Evolutionary conservation across 2,329 filamentous ascomycete species (phyloP), one percentile per base, ranked within the genome.

Genomic region (Coleophoma eucalyptorum): DNA sequence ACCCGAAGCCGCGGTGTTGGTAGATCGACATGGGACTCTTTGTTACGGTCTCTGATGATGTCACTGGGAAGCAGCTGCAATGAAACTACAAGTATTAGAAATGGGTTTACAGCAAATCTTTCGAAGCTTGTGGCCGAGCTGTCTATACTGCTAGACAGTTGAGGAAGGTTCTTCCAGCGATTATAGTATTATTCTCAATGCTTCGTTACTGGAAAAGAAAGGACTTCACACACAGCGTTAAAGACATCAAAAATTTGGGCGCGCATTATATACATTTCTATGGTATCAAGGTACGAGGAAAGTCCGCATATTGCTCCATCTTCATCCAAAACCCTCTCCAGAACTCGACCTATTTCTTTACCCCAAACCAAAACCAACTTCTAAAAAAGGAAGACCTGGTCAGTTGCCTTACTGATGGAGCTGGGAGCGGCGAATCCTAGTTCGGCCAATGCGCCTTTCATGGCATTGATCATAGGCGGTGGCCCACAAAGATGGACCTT

Each of bases 401-500:
- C 80, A 0, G 66, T 67, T 64, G 78, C 75, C 63, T 78, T 83
- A 1, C 73, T 65, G 5, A 76, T 67, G 1, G 74, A 67, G 0
- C 75, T 74, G 0, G 79, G 75, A 49, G 72, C 67, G 53, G 77
- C 66, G 53, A 76, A 83, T 0, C 80, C 80, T 34, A 83, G 50
- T 10, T 66, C 66, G 0, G 65, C 67, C 53, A 82, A 60, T 7
- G 66, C 67, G 58, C 73, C 77, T 68, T 82, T 84, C 13, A 74
- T 71, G 0, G 78, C 79, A 42, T 75, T 75, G 2, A 85, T 67
- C 79, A 86, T 81, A 0, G 74, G 76, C 0, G 81, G 81, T 0
- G 83, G 82, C 0, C 83, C 83, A 56, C 82, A 86, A 1, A 85
- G 65, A 69, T 83, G 68, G 7, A 81, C 62, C 62, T 80, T 84